Base-by-base conservation (phyloP, 2,329 filamentous ascomycete species). In the Aureobasidium zeae region DNA sequence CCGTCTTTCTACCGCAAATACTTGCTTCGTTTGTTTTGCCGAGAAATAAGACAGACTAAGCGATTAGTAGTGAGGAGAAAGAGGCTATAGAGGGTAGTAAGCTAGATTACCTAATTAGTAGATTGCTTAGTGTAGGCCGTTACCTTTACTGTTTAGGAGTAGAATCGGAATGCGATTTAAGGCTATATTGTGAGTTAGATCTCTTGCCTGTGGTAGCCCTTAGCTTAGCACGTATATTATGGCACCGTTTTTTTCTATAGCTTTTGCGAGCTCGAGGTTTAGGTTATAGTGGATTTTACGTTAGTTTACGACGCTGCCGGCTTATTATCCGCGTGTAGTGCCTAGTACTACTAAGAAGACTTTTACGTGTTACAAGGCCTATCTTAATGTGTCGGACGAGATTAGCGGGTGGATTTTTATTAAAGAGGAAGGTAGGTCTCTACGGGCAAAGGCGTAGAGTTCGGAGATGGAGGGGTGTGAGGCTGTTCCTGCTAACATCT, bases 251-350 rank as follows among this genome's bases (percentile, higher is more conserved):
- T 72, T 73, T 57, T 81, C 85, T 31, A 87, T 86, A 0, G 82
- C 79, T 48, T 74, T 73, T 3, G 85, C 87, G 17, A 94, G 71
- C 51, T 81, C 79, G 36, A 93, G 63, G 63, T 94, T 94, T 31
- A 94, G 70, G 57, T 91, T 86, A 58, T 87, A 77, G 66, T 95
- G 88, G 51, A 95, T 84, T 58, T 84, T 83, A 67, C 86, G 83
- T 65, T 95, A 88, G 49, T 80, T 78, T 20, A 78, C 81, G 51
- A 94, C 66, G 46, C 82, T 72, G 49, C 88, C 88, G 0, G 86
- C 87, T 10, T 72, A 71, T 0, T n/a, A n/a, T n/a, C 70, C 81
- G 36, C 79, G 76, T 0, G 88, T 95, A 2, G 86, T 94, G 46
- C 81, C 89, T 1, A 95, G 73, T 1, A 77, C 77, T 2, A 83